phyloP scores from a whole-genome alignment of 148 eudicot genomes.

The Tetragonia tetragonoides region DNA sequence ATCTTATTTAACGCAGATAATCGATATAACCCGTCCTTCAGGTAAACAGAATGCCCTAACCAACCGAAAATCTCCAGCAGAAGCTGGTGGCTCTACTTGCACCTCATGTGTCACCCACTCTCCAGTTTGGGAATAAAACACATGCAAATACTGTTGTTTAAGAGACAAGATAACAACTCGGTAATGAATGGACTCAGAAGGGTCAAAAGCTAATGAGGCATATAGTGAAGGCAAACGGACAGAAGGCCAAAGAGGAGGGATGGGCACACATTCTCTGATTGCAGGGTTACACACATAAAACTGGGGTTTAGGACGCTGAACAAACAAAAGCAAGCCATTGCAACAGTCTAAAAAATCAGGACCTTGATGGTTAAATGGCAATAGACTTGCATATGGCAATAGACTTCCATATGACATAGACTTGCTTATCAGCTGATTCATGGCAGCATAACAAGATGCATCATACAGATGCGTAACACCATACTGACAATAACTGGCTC shows the following conservation, averaged over 20 bases:
- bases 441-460: too few species aligned
- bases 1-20: background rate
- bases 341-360: slow-evolving; percentile 17
- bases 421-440: too few species aligned
- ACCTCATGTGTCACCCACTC: slow-evolving; percentile 16
- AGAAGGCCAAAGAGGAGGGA: slow-evolving; percentile 15
- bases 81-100: background rate
- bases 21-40: background rate
- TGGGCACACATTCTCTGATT: slow-evolving; percentile 12
- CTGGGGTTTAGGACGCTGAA: slow-evolving; percentile 8
- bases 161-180: slow-evolving; percentile 4
- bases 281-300: slow-evolving; percentile 22
- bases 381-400: too few species aligned
- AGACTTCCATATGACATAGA: too few species aligned
- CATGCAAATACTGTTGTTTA: slow-evolving; percentile 7
- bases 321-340: slow-evolving; percentile 18
- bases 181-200: slow-evolving; percentile 18
- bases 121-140: slow-evolving; percentile 16
- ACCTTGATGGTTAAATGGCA: too few species aligned
- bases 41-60: slow-evolving; percentile 2
- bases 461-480: too few species aligned
- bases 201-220: slow-evolving; percentile 21
- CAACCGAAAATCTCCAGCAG: background rate
- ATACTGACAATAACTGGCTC: too few species aligned
- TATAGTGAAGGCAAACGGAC: slow-evolving; percentile 15